Base-by-base conservation (phyloP, 306 rosid genomes). In the Gleditsia sinensis region DNA sequence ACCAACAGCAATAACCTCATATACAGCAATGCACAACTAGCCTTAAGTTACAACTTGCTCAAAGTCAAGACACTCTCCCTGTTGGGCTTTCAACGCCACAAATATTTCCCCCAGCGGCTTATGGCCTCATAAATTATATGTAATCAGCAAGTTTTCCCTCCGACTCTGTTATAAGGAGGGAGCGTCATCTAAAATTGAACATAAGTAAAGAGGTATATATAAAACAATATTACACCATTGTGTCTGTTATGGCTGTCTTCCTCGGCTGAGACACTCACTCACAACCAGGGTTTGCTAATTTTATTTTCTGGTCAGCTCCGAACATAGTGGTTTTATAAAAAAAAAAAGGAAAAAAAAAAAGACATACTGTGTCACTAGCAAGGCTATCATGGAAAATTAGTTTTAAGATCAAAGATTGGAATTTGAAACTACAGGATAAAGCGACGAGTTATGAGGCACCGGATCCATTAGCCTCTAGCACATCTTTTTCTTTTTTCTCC, bases 381-480 rank as follows among this genome's bases (percentile, higher is more conserved):
- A 69, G 62, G 7, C 6, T 4, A 33, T 51, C 4, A 20, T 6
- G 9, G 34, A 30, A 30, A 37, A 4, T 16, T 45, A 27, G 28
- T n/a, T 20, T 33, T 11, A 23, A 50, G 63, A 53, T 13, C 42
- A 20, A 32, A 3, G 9, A 51, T 54, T 11, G 33, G 48, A 51
- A 3, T 23, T 45, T 27, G 55, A 30, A 51, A 30, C 20, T 27
- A 30, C 34, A 40, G 51, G 36, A 39, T 68, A 16, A 59, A 62
- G 19, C 49, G 46, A 55, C 27, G 5, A 46, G 45, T 45, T 11
- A 3, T n/a, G 23, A 55, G 57, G 54, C 21, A 53, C 24, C 6
- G 6, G 32, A 75, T 34, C 65, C 20, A 10, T 53, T 53, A 12
- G 20, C 45, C 16, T 74, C 61, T 68, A 61, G 13, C 65, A 33